Base-by-base conservation (phyloP, 257 asterid species). In the Nyctanthes arbortristis region DNA sequence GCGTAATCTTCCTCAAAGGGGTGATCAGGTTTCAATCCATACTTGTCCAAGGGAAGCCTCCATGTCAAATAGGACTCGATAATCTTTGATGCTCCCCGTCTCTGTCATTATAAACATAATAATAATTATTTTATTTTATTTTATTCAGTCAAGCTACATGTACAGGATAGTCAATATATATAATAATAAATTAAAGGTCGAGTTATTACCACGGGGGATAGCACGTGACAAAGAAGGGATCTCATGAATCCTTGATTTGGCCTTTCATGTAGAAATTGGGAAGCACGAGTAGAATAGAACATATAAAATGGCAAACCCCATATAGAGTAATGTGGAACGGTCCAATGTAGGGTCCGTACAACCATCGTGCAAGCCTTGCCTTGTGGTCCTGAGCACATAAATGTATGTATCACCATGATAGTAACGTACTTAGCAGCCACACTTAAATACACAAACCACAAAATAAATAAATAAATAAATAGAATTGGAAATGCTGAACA, bases 1-100 rank as follows among this genome's bases (percentile, higher is more conserved):
- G 96, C 98, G 9, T 92, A 90, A 79, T 92, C 98, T 61, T 92
- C 98, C 75, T 85, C 96, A 7, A 92, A 92, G 5, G 98, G 95
- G 79, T 92, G 98, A 0, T 90, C 90, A 0, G 98, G 98, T 73
- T 81, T 92, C 69, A 92, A 73, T 12, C 95, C 97, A 7, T 84
- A 92, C 75, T 92, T 92, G 33, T 82, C 78, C 67, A 92, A 66
- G 12, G 98, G 98, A 60, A 92, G 98, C 74, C 74, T 90, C 98
- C 93, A 88, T 31, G 84, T 81, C 65, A 92, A 69, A 70, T 92
- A 92, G n/a, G 91, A 75, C 69, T 90, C 98, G 0, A 92, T 81
- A 0, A 81, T 68, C 83, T 82, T 92, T 0, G 98, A 90, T n/a
- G 77, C 49, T 1, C 84, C 87, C 34, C 68, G 75, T 67, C 88